phyloP scores from a whole-genome alignment of 805 yeast species.

The Myxozyma neotropica region DNA sequence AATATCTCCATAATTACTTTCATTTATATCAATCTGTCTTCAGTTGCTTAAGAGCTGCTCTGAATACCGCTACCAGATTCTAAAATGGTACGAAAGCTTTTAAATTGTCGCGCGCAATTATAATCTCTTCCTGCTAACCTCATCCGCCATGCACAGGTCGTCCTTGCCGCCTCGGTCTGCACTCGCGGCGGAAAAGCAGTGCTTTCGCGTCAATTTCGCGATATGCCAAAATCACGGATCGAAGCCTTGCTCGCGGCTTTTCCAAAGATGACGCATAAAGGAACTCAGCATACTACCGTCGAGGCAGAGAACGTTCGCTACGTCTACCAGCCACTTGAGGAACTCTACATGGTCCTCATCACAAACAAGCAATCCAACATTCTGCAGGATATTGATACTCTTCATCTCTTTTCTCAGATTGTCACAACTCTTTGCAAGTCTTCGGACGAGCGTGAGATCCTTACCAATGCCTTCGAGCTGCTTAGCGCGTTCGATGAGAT shows the following conservation, averaged over 20 bases:
- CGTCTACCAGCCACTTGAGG: conserved; percentile 95
- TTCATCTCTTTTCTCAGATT: conserved; percentile 80
- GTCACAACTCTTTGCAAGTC: conserved; percentile 71
- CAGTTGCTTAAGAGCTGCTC: too few species aligned
- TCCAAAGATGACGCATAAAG: conserved; percentile 73
- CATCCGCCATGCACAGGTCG: conserved; percentile 35
- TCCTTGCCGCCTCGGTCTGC: conserved; percentile 88
- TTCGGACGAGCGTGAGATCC: conserved; percentile 80
- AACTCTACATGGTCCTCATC: conserved; percentile 83
- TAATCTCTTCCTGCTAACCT: background rate
- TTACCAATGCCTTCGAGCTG: conserved; percentile 83
- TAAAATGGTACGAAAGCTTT: background rate
- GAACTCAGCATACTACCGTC: conserved; percentile 86
- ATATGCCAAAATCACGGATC: conserved; percentile 79
- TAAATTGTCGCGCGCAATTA: background rate
- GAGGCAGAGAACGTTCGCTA: conserved; percentile 91
- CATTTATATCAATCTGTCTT: too few species aligned
- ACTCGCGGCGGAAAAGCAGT: conserved; percentile 89
- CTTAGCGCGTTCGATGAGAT: conserved; percentile 93
- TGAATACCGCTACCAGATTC: too few species aligned
- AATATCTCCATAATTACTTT: background rate
- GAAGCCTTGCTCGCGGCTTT: conserved; percentile 82
- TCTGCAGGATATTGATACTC: conserved; percentile 89
- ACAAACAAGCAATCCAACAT: conserved; percentile 91
- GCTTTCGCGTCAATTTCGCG: conserved; percentile 88